Evolutionary conservation across 2,329 filamentous ascomycete species (phyloP).

Genomic region (Colletotrichum sp.): DNA sequence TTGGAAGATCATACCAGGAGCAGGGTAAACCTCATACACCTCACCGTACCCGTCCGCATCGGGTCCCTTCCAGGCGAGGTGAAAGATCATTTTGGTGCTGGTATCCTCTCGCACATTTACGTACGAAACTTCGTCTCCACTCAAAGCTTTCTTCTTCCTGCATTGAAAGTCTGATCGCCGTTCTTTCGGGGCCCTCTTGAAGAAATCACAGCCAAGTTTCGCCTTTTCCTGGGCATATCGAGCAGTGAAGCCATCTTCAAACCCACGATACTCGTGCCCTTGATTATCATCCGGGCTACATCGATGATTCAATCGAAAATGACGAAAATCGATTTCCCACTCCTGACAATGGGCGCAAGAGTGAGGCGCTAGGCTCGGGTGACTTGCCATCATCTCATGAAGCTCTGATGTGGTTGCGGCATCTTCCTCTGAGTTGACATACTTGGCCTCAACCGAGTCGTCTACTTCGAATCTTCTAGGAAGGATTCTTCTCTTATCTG

Average conservation of each 20-base stretch:
- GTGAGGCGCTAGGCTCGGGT: background rate
- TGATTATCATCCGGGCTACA: background rate
- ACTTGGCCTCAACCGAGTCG: background rate
- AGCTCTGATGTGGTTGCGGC: background rate
- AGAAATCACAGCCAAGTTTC: background rate
- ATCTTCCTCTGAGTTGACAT: background rate
- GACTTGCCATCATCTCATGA: fast-evolving
- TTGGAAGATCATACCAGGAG: background rate
- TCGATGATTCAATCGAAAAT: background rate
- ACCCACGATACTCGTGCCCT: background rate
- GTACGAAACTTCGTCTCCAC: background rate
- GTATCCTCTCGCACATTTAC: background rate
- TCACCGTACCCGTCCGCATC: background rate
- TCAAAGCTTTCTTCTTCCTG: background rate
- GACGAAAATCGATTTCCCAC: background rate
- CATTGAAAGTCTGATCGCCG: background rate
- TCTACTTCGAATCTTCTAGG: background rate
- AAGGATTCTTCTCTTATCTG: background rate
- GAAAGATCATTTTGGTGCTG: background rate
- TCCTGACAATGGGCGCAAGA: background rate
- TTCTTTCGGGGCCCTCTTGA: background rate
- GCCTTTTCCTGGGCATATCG: background rate
- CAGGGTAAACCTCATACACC: background rate
- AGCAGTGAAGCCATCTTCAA: background rate
- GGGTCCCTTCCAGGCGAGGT: background rate